A percentile compares a stretch with the other conserved stretches of the same genome.
Evolutionary conservation across 2,329 filamentous ascomycete genomes (phyloP).

Genomic region (Pseudomassariella vexata): DNA sequence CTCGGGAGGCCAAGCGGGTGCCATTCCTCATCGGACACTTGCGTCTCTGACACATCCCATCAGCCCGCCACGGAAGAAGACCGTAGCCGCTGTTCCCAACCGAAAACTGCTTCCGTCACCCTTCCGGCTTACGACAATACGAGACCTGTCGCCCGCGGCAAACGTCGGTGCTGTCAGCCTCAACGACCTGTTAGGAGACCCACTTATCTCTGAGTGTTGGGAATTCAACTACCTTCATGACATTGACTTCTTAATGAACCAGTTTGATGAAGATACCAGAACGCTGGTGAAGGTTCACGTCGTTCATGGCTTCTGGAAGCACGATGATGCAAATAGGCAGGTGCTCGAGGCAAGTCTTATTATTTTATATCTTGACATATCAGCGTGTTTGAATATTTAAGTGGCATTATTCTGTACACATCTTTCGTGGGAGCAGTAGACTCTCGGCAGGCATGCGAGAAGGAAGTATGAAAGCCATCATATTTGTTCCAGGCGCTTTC

Average conservation of each 20-base stretch:
- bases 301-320: conserved; percentile 61
- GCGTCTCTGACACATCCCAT: conserved; percentile 31
- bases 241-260: conserved; percentile 47
- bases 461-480: too few species aligned
- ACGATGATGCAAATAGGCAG: conserved; percentile 55
- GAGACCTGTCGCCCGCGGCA: conserved; percentile 49
- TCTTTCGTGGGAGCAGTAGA: too few species aligned
- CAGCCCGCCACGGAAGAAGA: conserved; percentile 38
- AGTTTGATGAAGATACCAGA: conserved; percentile 46
- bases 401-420: too few species aligned
- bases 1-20: conserved; percentile 8
- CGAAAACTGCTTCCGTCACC: conserved; percentile 48
- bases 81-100: conserved; percentile 5
- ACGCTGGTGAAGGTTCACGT: conserved; percentile 46
- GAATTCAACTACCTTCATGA: conserved; percentile 65
- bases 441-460: too few species aligned
- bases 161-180: conserved; percentile 65
- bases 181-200: conserved; percentile 65
- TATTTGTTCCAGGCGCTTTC: too few species aligned
- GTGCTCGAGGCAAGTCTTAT: conserved; percentile 48
- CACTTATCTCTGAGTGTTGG: conserved; percentile 67
- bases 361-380: too few species aligned
- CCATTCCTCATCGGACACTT: conserved; percentile 11
- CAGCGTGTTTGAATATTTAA: too few species aligned
- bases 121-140: conserved; percentile 65